A percentile compares a stretch with the other conserved stretches of the same genome.
Conservation (phyloP, 2,329 filamentous ascomycete genomes). For the Colletotrichum agaves region DNA sequence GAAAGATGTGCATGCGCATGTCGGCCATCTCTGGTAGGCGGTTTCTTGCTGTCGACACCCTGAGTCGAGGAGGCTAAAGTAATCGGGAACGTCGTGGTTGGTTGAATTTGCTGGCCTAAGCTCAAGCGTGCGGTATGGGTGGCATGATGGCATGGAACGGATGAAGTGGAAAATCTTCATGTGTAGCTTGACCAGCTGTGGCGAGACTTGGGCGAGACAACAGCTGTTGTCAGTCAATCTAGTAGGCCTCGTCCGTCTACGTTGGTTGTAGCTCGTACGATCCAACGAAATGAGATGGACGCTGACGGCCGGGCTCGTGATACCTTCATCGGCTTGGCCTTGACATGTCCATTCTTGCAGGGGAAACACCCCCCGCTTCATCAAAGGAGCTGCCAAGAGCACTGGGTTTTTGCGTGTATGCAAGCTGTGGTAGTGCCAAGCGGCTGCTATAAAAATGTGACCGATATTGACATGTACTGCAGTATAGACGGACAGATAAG, state of each 20-base stretch:
- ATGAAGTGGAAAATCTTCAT: constrained; percentile 1
- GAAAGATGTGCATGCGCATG: background rate
- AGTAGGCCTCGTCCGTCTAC: background rate
- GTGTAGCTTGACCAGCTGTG: constrained; percentile 22
- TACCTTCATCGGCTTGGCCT: constrained; percentile 27
- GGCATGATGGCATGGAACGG: constrained; percentile 29
- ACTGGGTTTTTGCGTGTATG: background rate
- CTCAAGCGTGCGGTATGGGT: constrained; percentile 18
- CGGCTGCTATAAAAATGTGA: background rate
- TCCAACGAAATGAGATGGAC: constrained; percentile 11
- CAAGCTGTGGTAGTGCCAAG: background rate
- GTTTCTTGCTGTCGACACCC: constrained; percentile 12
- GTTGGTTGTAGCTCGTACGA: background rate
- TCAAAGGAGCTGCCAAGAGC: constrained; percentile 3
- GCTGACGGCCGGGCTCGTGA: constrained; percentile 26
- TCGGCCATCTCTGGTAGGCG: constrained; percentile 16
- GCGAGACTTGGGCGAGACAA: constrained; percentile 29
- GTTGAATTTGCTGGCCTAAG: constrained; percentile 16
- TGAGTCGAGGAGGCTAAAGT: constrained; percentile 13
- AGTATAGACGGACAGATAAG: background rate
- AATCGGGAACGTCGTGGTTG: constrained; percentile 33
- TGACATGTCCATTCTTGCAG: constrained; percentile 2
- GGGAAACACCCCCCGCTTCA: constrained; percentile 16
- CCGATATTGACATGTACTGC: background rate
- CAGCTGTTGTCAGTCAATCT: constrained; percentile 36